Percentiles rank a stretch among this genome's conserved stretches.
Conservation (phyloP, 139 green algal species). For the Auxenochlorella pyrenoidosa region DNA sequence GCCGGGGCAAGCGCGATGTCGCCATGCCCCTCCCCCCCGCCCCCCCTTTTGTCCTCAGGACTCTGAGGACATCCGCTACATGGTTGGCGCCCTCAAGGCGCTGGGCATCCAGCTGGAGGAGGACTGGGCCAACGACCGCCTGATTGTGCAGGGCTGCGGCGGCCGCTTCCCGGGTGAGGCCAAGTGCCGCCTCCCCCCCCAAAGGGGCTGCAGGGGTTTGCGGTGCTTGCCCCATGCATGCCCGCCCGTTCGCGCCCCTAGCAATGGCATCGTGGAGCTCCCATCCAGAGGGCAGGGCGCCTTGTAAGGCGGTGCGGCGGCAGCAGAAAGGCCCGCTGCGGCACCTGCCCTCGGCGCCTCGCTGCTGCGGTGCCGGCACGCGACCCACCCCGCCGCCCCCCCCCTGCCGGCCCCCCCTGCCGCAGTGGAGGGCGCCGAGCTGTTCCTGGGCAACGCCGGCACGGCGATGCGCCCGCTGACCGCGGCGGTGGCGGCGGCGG, state of each 20-base stretch:
- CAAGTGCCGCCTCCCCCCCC: no score
- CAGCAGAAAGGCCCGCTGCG: no score
- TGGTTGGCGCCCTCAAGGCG: slow-evolving; percentile 89
- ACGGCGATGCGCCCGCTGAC: slow-evolving; percentile 98
- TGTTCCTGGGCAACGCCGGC: slow-evolving; percentile 98
- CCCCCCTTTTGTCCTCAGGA: slow-evolving; percentile 62
- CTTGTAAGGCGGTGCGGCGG: no score
- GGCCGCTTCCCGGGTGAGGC: slow-evolving; percentile 80
- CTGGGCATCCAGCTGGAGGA: slow-evolving; percentile 91
- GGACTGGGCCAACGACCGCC: slow-evolving; percentile 73
- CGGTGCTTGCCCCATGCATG: no score
- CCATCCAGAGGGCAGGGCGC: no score
- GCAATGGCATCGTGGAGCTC: no score
- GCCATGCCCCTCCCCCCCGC: no score
- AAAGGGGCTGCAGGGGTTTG: no score
- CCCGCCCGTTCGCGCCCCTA: no score
- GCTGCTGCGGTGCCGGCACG: no score
- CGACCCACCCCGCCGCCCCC: neutral
- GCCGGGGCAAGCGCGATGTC: no score
- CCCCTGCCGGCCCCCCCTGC: neutral
- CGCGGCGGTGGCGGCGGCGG: slow-evolving; percentile 95
- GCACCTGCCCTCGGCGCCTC: no score
- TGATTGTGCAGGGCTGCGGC: slow-evolving; percentile 86
- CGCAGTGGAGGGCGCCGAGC: slow-evolving; percentile 57
- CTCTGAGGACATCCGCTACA: slow-evolving; percentile 97